Evolutionary conservation across 2,329 filamentous ascomycete species (phyloP), one percentile per base, ranked within the genome.

Genomic region (Claviceps purpurea): DNA sequence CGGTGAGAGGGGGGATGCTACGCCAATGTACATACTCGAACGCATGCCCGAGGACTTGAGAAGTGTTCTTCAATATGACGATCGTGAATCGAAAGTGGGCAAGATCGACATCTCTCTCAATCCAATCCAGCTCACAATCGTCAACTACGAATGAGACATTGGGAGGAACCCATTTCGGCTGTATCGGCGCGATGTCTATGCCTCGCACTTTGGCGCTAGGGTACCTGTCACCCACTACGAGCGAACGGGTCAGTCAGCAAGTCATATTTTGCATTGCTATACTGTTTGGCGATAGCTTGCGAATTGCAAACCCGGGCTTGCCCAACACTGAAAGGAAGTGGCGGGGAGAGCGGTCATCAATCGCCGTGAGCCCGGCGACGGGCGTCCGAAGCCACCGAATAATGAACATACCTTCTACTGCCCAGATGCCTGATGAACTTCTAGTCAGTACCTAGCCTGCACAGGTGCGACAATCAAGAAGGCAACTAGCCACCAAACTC

Each of bases 71-170:
- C 11, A 60, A 38, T 34, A 56, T 49, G 34, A 59, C 47, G 45
- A 52, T 51, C 55, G 58, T 50, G 55, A 59, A 54, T 11, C 66
- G 56, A 24, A 65, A 54, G 51, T 69, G 63, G 11, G 66, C 62
- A 16, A 65, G 57, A 51, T 68, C 65, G 20, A 54, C 56, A 7
- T 60, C 55, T 4, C 56, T 50, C 20, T 54, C 52, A 16, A 54
- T 52, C 65, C 65, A 68, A 30, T 64, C 62, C 40, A 62, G 55
- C 45, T 68, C 64, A 34, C 61, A 60, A 52, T 68, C 64, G 47
- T 68, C 66, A 30, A 68, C 63, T 39, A 69, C 43, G 51, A 71
- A 71, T 37, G 63, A 60, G 16, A 70, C 68, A 45, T 71, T 71
- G 0, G 68, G 63, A 3, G 69, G 68, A 4, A 70, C 65, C 67